A percentile compares a stretch with the other conserved stretches of the same genome.
Evolutionary conservation across 2,329 filamentous ascomycete genomes (phyloP).

Genomic region (Botrytis galanthina): DNA sequence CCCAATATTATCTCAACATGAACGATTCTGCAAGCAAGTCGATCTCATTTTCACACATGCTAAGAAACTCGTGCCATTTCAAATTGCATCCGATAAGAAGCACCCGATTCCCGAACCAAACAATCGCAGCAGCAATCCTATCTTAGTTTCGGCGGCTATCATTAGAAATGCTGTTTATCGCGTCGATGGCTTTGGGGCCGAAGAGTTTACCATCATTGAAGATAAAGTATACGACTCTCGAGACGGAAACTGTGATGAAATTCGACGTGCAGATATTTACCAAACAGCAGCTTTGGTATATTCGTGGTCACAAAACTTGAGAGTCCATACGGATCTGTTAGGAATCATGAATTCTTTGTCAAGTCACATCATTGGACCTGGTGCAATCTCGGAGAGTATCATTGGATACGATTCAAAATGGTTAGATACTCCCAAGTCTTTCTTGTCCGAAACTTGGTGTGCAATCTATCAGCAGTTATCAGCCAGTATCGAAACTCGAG

Average conservation of each 20-base stretch:
- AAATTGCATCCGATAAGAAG: conserved; percentile 7
- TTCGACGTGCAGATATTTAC: conserved; percentile 23
- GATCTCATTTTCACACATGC: conserved; percentile 41
- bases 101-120: not conserved
- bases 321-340: conserved; percentile 24
- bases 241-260: conserved; percentile 29
- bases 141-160: conserved; percentile 30
- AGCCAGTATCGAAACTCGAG: conserved; percentile 6
- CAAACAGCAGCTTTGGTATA: conserved; percentile 26
- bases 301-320: conserved; percentile 26
- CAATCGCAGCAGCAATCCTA: not conserved
- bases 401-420: conserved; percentile 27
- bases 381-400: not conserved
- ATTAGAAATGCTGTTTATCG: conserved; percentile 40
- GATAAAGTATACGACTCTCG: conserved; percentile 40
- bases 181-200: conserved; percentile 41
- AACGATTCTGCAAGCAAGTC: conserved; percentile 42
- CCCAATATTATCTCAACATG: conserved; percentile 47
- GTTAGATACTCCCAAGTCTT: conserved; percentile 22
- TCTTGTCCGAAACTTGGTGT: conserved; percentile 31
- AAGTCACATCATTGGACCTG: not conserved
- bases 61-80: conserved; percentile 36
- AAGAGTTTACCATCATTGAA: conserved; percentile 35
- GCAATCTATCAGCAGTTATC: conserved; percentile 29
- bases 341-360: conserved; percentile 29